phyloP scores from a whole-genome alignment of 2,329 filamentous ascomycete species.

The Xylariales sp. region DNA sequence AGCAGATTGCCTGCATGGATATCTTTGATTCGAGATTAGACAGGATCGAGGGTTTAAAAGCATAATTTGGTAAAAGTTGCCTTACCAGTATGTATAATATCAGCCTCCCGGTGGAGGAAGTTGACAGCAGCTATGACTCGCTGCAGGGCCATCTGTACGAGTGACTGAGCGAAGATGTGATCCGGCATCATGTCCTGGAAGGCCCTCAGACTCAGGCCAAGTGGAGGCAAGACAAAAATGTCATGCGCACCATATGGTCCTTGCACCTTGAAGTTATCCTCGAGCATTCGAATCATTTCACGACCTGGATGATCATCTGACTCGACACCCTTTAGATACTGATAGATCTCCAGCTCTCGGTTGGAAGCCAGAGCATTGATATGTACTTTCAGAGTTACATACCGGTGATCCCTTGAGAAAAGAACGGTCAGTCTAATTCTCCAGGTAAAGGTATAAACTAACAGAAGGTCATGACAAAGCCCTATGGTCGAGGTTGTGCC shows the following conservation, averaged over 20 bases:
- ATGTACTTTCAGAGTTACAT: conserved; percentile 32
- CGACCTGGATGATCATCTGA: conserved; percentile 26
- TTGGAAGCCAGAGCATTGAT: conserved; percentile 14
- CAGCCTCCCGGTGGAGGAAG: conserved; percentile 40
- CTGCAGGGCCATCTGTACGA: conserved; percentile 31
- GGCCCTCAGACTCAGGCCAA: conserved; percentile 36
- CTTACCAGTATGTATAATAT: conserved; percentile 40
- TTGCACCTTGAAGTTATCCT: conserved; percentile 32
- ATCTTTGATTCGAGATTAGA: conserved; percentile 21
- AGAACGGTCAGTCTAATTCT: background rate
- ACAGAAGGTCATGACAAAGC: conserved; percentile 18
- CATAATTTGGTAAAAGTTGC: background rate
- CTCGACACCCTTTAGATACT: background rate
- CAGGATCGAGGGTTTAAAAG: background rate
- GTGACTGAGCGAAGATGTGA: conserved; percentile 27
- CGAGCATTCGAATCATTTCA: conserved; percentile 24
- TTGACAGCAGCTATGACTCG: conserved; percentile 39
- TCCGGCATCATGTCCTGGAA: conserved; percentile 37
- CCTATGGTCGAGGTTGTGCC: conserved; percentile 18
- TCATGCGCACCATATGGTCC: conserved; percentile 31
- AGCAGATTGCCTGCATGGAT: conserved; percentile 45
- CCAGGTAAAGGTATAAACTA: background rate
- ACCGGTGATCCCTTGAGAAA: conserved; percentile 12
- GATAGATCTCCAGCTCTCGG: background rate
- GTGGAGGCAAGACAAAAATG: conserved; percentile 34